Conservation (phyloP, 2,329 filamentous ascomycete genomes). For the Remersonia thermophila region DNA sequence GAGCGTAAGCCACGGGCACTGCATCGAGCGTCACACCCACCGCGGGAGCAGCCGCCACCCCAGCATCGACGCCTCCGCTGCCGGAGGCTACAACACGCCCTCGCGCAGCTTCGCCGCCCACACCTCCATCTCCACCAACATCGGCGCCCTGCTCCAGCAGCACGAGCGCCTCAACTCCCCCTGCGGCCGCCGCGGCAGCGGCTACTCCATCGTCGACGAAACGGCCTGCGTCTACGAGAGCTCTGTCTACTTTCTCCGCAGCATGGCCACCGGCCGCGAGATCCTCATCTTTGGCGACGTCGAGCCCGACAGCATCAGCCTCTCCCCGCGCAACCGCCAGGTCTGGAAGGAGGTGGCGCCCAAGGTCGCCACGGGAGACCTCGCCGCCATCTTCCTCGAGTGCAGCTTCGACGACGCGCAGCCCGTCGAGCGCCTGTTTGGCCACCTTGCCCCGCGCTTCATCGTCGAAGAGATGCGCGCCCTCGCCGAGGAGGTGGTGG, state of each 20-base stretch:
- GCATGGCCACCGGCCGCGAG: conserved; percentile 56
- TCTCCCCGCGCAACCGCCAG: conserved; percentile 65
- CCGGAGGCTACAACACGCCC: conserved; percentile 15
- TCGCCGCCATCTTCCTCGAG: conserved; percentile 84
- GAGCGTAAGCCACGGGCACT: conserved; percentile 81
- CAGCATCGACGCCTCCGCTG: conserved; percentile 33
- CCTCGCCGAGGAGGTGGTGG: conserved; percentile 59
- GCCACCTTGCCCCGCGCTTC: conserved; percentile 76
- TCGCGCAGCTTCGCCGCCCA: conserved; percentile 17
- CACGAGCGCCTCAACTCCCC: conserved; percentile 13
- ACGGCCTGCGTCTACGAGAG: conserved; percentile 66
- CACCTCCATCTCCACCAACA: conserved; percentile 12
- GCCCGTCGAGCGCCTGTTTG: conserved; percentile 66
- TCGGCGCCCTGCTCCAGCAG: conserved; percentile 15
- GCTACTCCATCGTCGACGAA: conserved; percentile 24
- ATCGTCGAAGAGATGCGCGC: conserved; percentile 64
- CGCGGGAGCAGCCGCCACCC: conserved; percentile 44
- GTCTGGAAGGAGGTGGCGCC: conserved; percentile 85
- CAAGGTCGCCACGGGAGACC: conserved; percentile 60
- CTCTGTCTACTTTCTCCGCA: conserved; percentile 85
- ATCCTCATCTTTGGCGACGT: conserved; percentile 92
- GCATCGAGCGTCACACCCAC: conserved; percentile 61
- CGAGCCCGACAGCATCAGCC: conserved; percentile 76
- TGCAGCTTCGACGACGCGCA: conserved; percentile 83
- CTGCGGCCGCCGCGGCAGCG: conserved; percentile 7